These are phyloP conservation scores for Atkinsonella hypoxylon DNA, from an alignment of 2,329 filamentous ascomycete genomes.

Conservation along the genomic window DNA sequence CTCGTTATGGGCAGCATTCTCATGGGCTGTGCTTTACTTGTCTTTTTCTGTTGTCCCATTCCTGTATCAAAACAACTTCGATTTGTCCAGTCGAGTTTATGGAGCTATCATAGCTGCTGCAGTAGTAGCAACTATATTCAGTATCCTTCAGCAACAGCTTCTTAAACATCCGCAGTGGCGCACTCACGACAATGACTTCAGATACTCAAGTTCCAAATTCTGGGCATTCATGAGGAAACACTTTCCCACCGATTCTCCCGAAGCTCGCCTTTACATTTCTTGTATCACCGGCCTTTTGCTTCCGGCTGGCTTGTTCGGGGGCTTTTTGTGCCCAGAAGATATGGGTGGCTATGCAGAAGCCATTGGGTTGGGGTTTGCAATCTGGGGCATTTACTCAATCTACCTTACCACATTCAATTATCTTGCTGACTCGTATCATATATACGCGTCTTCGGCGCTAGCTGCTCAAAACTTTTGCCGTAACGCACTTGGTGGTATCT, in stretches of 20 bases:
- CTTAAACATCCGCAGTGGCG: constrained; percentile 33
- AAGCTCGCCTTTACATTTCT: constrained; percentile 71
- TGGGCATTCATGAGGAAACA: constrained; percentile 33
- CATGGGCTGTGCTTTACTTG: constrained; percentile 80
- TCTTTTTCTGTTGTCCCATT: constrained; percentile 72
- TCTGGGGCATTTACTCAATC: constrained; percentile 76
- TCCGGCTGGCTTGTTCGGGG: constrained; percentile 60
- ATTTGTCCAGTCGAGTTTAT: constrained; percentile 59
- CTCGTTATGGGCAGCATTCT: constrained; percentile 79
- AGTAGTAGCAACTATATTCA: constrained; percentile 52
- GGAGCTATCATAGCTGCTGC: constrained; percentile 57
- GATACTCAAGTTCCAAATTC: constrained; percentile 20
- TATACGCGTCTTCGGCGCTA: constrained; percentile 73
- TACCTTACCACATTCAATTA: constrained; percentile 91
- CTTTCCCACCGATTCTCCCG: constrained; percentile 47
- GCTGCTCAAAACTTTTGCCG: constrained; percentile 80
- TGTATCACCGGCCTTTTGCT: constrained; percentile 66
- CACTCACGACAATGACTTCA: constrained; percentile 9
- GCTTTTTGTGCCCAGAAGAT: constrained; percentile 17
- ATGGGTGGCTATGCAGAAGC: constrained; percentile 18
- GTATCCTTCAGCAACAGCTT: constrained; percentile 61
- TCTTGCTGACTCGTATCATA: constrained; percentile 75
- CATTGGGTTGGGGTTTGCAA: constrained; percentile 60
- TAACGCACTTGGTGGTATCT: constrained; percentile 70
- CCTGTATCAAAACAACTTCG: constrained; percentile 58